These are phyloP conservation scores for Seminavis robusta DNA, from an alignment of 108 stramenopile genomes.

Conservation along the genomic window DNA sequence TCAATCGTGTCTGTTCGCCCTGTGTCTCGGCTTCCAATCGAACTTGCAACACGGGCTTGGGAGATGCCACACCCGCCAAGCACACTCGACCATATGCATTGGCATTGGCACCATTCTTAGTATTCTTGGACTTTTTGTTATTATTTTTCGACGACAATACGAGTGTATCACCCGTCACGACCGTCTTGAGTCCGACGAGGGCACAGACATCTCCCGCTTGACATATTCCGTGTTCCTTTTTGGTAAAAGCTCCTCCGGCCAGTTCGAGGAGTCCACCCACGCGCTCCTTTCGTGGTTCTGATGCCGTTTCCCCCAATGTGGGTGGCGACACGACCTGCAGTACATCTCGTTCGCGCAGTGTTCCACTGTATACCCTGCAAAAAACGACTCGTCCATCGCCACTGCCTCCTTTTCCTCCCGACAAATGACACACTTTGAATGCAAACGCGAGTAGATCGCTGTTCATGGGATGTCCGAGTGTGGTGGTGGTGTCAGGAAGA, in stretches of 20 bases:
- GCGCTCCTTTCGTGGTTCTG: constrained; percentile 48
- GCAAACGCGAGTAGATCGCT: constrained; percentile 73
- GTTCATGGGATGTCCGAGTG: constrained; percentile 74
- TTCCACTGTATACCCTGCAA: constrained; percentile 84
- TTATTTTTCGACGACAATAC: constrained; percentile 41
- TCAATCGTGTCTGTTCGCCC: constrained; percentile 59
- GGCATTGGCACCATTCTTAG: too few relatives aligned
- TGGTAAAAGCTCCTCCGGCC: constrained; percentile 75
- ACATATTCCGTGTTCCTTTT: constrained; percentile 62
- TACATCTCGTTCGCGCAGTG: constrained; percentile 53
- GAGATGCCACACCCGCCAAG: constrained; percentile 75
- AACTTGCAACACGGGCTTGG: constrained; percentile 87
- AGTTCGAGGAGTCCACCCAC: constrained; percentile 84
- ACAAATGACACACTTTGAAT: constrained; percentile 91
- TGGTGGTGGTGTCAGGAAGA: constrained; percentile 1
- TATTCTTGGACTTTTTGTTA: constrained; percentile 31
- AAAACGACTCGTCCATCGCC: constrained; percentile 90
- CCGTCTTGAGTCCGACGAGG: constrained; percentile 75
- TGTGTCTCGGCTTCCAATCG: constrained; percentile 69
- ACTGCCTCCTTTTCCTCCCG: constrained; percentile 83
- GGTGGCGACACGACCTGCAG: constrained; percentile 69
- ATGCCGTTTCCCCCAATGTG: constrained; percentile 31
- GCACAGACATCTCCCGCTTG: constrained; percentile 85
- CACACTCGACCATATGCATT: too few relatives aligned
- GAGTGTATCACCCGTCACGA: constrained; percentile 86